phyloP scores from a whole-genome alignment of 1,139 yeast species.

The Starmera stellimalicola region DNA sequence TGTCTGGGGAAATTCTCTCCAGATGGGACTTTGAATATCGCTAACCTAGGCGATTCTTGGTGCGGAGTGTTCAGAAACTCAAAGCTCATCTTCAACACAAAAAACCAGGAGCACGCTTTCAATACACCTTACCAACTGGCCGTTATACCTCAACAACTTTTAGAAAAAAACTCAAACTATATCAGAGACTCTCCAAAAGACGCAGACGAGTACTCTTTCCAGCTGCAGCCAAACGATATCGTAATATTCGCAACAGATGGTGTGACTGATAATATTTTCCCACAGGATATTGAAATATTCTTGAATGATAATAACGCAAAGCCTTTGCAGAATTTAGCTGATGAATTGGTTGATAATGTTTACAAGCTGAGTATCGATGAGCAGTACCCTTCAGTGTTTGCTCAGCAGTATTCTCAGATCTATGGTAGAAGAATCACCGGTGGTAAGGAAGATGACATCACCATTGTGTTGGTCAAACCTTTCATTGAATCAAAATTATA shows the following conservation, averaged over 20 bases:
- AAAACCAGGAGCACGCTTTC: constrained; percentile 78
- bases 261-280: constrained; percentile 72
- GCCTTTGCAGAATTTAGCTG: constrained; percentile 34
- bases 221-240: constrained; percentile 59
- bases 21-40: constrained; percentile 47
- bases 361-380: constrained; percentile 64
- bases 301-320: constrained; percentile 39
- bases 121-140: constrained; percentile 90
- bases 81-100: constrained; percentile 55
- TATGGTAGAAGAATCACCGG: constrained; percentile 72
- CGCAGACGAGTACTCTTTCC: constrained; percentile 32
- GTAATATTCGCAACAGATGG: constrained; percentile 91
- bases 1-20: constrained; percentile 69
- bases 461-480: constrained; percentile 56
- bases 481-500: background rate
- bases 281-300: constrained; percentile 61
- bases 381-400: constrained; percentile 74
- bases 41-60: constrained; percentile 94
- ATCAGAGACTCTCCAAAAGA: constrained; percentile 43
- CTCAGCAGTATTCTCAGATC: constrained; percentile 63
- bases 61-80: constrained; percentile 73
- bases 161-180: constrained; percentile 49
- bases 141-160: constrained; percentile 60
- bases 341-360: constrained; percentile 58
- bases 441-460: constrained; percentile 93